Evolutionary conservation across 306 rosid genomes (phyloP).

Genomic region (Trifolium pratense): DNA sequence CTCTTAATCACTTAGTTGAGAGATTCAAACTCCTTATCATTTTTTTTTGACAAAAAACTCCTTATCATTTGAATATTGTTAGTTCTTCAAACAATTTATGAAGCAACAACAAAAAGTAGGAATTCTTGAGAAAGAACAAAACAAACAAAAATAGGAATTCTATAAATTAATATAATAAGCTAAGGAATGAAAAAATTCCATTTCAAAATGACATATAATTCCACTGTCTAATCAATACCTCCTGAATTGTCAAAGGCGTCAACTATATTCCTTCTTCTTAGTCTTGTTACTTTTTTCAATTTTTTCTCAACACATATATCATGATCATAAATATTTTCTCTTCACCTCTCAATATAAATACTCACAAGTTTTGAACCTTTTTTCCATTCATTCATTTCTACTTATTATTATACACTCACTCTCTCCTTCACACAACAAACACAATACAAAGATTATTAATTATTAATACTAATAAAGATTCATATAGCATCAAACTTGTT

Average conservation of each 20-base stretch:
- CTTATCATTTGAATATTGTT: too few species aligned
- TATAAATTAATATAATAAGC: slow-evolving; percentile 16
- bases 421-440: slow-evolving; percentile 10
- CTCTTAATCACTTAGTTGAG: too few species aligned
- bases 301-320: slow-evolving; percentile 8
- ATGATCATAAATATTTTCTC: slow-evolving; percentile 19
- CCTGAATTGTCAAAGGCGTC: slow-evolving; percentile 65
- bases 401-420: slow-evolving; percentile 3
- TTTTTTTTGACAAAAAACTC: too few species aligned
- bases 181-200: slow-evolving; percentile 48
- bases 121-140: not conserved
- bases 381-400: slow-evolving; percentile 57
- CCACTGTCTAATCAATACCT: slow-evolving; percentile 58
- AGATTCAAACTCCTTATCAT: too few species aligned
- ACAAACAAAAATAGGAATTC: not conserved
- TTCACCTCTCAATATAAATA: slow-evolving; percentile 58
- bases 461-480: not conserved
- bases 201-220: slow-evolving; percentile 54
- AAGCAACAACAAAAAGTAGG: not conserved
- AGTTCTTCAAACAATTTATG: not conserved
- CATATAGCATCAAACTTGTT: not conserved
- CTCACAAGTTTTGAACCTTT: slow-evolving; percentile 56
- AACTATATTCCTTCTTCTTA: slow-evolving; percentile 51
- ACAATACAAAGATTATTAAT: not conserved
- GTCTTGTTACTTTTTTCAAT: slow-evolving; percentile 39